Conservation (phyloP, 257 asterid genomes). For the Osmanthus fragrans region DNA sequence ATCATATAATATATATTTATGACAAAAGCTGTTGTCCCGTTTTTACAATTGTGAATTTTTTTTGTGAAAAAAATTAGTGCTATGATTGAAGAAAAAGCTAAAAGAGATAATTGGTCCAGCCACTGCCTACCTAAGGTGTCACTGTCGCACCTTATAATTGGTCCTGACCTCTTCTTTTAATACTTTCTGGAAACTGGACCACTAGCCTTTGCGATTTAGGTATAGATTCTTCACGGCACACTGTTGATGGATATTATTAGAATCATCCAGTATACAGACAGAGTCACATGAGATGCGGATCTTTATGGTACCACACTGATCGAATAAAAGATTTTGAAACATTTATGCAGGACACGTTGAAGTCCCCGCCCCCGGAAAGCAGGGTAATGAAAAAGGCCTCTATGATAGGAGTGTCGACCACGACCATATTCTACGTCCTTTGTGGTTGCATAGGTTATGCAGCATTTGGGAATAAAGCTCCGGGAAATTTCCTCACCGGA, state of each 20-base stretch:
- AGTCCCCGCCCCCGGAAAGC: conserved; percentile 50
- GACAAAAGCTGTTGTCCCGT: no score
- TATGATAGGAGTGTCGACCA: conserved; percentile 38
- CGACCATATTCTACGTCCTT: conserved; percentile 53
- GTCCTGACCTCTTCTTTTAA: not conserved
- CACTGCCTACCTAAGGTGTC: no score
- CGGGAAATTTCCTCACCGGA: conserved; percentile 65
- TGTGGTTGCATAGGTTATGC: conserved; percentile 58
- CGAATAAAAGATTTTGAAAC: no score
- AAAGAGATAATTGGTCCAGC: not conserved
- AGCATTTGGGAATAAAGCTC: conserved; percentile 61
- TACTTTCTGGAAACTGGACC: not conserved
- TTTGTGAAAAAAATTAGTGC: not conserved
- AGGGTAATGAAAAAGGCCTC: conserved; percentile 59
- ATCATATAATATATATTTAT: not conserved
- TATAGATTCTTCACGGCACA: not conserved
- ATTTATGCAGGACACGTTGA: conserved; percentile 46
- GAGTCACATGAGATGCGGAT: no score
- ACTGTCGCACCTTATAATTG: not conserved
- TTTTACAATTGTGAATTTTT: no score
- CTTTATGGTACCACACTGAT: no score
- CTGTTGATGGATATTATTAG: not conserved
- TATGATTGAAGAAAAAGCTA: not conserved
- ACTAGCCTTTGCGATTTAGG: not conserved
- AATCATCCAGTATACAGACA: not conserved